These are phyloP conservation scores for Erysimum cheiri DNA, from an alignment of 441 rosid genomes.

Conservation along the genomic window DNA sequence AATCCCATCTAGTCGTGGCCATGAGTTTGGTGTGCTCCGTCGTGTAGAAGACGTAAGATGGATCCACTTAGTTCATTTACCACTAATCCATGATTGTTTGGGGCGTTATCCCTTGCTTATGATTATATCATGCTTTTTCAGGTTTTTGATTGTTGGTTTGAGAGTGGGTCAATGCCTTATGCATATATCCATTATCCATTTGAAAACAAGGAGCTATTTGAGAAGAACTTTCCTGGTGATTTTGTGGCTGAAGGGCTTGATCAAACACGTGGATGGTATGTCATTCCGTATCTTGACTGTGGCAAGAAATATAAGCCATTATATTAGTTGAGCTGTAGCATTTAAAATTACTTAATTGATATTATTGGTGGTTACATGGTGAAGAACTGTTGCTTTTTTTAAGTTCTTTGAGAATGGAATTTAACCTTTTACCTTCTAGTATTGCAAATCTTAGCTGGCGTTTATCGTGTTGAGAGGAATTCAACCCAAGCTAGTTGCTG, in stretches of 20 bases:
- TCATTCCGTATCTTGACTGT: constrained; percentile 30
- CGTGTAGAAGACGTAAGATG: constrained; percentile 91
- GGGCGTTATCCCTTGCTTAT: constrained; percentile 16
- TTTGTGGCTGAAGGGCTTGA: constrained; percentile 99
- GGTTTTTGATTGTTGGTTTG: constrained; percentile 99
- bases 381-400: too few relatives aligned
- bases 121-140: constrained; percentile 47
- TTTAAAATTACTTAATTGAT: too few relatives aligned
- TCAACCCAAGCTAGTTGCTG: too few relatives aligned
- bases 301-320: not conserved
- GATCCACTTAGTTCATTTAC: constrained; percentile 17
- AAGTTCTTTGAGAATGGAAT: too few relatives aligned
- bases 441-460: too few relatives aligned
- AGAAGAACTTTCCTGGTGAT: constrained; percentile 94
- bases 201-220: constrained; percentile 90
- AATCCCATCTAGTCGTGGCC: constrained; percentile 82
- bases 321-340: constrained; percentile 8
- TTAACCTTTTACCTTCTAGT: too few relatives aligned
- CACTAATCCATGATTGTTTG: constrained; percentile 11
- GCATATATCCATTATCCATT: constrained; percentile 97
- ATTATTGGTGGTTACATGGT: too few relatives aligned
- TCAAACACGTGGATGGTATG: constrained; percentile 99
- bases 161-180: constrained; percentile 99
- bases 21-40: constrained; percentile 80
- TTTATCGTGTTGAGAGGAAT: too few relatives aligned